Conservation (phyloP, 2,329 filamentous ascomycete species). For the Ophiosphaerella herpotricha region DNA sequence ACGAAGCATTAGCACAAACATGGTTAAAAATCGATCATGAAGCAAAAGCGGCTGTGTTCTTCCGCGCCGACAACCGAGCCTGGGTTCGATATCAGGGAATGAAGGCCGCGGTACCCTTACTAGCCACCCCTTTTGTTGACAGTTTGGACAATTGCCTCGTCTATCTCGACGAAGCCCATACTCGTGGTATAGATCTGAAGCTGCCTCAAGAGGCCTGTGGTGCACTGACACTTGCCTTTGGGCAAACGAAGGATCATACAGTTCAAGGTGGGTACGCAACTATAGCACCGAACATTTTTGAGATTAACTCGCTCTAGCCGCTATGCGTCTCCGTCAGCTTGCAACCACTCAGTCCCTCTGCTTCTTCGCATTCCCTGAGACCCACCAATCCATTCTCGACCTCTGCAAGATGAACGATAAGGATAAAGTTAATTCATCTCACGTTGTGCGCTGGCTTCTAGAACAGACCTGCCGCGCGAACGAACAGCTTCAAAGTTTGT, state of each 20-base stretch:
- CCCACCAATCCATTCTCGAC: conserved; percentile 63
- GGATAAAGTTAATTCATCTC: conserved; percentile 49
- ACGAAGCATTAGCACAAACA: conserved; percentile 46
- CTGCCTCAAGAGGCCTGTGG: conserved; percentile 50
- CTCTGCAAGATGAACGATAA: conserved; percentile 38
- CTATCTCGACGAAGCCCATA: conserved; percentile 73
- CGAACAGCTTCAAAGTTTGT: conserved; percentile 61
- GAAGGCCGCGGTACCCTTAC: neutral
- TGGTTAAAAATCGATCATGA: conserved; percentile 53
- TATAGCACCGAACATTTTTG: too few relatives aligned
- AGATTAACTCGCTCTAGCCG: conserved; percentile 49
- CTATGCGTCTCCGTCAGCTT: conserved; percentile 66
- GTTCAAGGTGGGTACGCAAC: too few relatives aligned
- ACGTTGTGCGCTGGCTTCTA: conserved; percentile 65
- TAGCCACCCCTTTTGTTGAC: neutral
- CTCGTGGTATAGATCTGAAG: conserved; percentile 69
- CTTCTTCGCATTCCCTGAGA: conserved; percentile 61
- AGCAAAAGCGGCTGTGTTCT: neutral
- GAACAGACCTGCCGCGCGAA: conserved; percentile 64
- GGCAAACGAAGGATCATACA: too few relatives aligned
- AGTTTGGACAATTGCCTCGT: conserved; percentile 60
- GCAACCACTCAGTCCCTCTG: conserved; percentile 58
- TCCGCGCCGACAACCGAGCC: neutral
- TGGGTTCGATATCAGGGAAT: neutral
- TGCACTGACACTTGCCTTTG: too few relatives aligned